Base-by-base conservation (phyloP, 148 eudicot species). In the Cornus kousa region DNA sequence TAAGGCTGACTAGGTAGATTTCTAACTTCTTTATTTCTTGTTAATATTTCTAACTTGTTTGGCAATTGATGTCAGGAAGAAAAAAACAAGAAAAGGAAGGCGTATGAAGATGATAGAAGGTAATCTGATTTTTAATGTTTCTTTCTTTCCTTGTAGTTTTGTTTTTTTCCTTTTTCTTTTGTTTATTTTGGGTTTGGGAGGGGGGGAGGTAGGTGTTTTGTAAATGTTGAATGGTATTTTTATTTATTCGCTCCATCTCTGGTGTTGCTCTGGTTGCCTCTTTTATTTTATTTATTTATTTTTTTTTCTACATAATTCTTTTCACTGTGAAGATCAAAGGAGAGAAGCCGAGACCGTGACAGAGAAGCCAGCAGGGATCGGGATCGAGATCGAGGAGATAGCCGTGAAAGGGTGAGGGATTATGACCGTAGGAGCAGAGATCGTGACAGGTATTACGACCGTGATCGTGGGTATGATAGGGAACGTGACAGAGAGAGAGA, bases 101-200 rank as follows among this genome's bases (percentile, higher is more conserved):
- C 87, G 46, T 69, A 53, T 74, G 98, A 92, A 81, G 97, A 91
- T 76, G 95, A 91, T 76, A 85, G 92, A 85, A 93, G 96, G 97
- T 93, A 83, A 66, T 33, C 37, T 68, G 5, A 39, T 11, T 40
- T 77, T 23, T 28, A 31, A 7, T 17, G 28, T 22, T 9, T 43
- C 9, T 11, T 48, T 53, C 53, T 3, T 48, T 48, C 12, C 28
- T 28, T 28, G 28, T 28, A 28, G 1, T 28, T 28, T 28, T 28
- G 28, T 28, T 28, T 28, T 28, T 28, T 28, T 28, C 28, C 28
- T 28, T 28, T 28, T 28, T 28, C 28, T 28, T 28, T 28, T 28
- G 28, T 28, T 8, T 50, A 9, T 50, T 50, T 50, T 8, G 11
- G 11, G 57, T 50, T 9, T 9, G 59, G 59, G 59, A 4, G 59